Evolutionary conservation across 1,284 basidiomycete genomes (phyloP).

Genomic region (Mycena sp.): DNA sequence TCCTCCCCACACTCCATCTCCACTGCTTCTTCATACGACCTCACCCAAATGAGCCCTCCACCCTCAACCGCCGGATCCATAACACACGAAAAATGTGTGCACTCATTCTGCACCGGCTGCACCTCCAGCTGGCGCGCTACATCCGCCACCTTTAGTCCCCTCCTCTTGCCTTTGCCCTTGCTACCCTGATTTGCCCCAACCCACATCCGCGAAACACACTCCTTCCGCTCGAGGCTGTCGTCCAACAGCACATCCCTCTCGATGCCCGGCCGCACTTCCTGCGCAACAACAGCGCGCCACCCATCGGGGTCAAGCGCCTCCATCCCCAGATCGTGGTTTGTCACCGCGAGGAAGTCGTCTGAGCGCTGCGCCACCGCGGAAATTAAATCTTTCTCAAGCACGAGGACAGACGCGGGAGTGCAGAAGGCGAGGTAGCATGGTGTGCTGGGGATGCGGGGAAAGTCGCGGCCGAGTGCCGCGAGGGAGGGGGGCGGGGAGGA

Average conservation of each 20-base stretch:
- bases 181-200: too few species aligned
- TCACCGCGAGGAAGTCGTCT: constrained; percentile 46
- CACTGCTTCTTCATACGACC: constrained; percentile 40
- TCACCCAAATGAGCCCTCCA: constrained; percentile 49
- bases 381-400: constrained; percentile 48
- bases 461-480: constrained; percentile 32
- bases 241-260: constrained; percentile 40
- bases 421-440: constrained; percentile 51
- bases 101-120: constrained; percentile 48
- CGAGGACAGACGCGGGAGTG: constrained; percentile 42
- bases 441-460: constrained; percentile 40
- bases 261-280: constrained; percentile 23
- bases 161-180: constrained; percentile 16
- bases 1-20: constrained; percentile 14
- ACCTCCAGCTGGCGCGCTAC: constrained; percentile 46
- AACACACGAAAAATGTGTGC: constrained; percentile 50
- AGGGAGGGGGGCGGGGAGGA: constrained; percentile 42
- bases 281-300: constrained; percentile 36
- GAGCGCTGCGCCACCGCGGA: constrained; percentile 39
- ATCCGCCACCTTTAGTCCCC: constrained; percentile 36
- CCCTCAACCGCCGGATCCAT: constrained; percentile 50
- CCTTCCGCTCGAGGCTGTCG: constrained; percentile 48
- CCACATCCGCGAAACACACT: constrained; percentile 40
- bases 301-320: constrained; percentile 40
- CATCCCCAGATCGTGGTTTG: constrained; percentile 48